These are phyloP conservation scores for Talaromyces sp. DNA, from an alignment of 2,329 filamentous ascomycete genomes.

Conservation along the genomic window DNA sequence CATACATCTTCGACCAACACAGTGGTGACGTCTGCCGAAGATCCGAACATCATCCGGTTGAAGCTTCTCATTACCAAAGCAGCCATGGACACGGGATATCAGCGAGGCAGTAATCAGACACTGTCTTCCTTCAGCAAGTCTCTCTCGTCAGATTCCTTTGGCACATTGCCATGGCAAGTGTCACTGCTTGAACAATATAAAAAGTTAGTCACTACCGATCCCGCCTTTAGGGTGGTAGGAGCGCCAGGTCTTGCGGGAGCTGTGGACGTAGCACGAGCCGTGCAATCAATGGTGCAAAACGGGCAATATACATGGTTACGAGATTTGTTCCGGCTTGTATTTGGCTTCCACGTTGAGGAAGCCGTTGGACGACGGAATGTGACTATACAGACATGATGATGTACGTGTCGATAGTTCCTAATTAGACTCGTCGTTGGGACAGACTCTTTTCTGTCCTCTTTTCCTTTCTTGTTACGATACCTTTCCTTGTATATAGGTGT, in stretches of 20 bases:
- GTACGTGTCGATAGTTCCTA: neutral
- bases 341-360: constrained; percentile 79
- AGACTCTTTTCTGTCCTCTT: neutral
- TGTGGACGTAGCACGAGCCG: constrained; percentile 73
- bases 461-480: neutral
- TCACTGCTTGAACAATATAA: constrained; percentile 75
- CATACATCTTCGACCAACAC: constrained; percentile 46
- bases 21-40: constrained; percentile 54
- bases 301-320: constrained; percentile 74
- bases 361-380: constrained; percentile 63
- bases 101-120: constrained; percentile 54
- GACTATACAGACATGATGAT: constrained; percentile 33
- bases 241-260: constrained; percentile 47
- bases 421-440: neutral
- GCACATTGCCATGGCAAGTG: constrained; percentile 65
- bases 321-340: constrained; percentile 79
- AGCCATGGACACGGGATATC: constrained; percentile 78
- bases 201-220: constrained; percentile 70
- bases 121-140: constrained; percentile 73
- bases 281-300: constrained; percentile 68
- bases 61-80: constrained; percentile 79
- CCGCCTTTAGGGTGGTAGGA: constrained; percentile 54
- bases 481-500: constrained; percentile 12
- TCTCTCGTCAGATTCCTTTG: constrained; percentile 74
- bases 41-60: constrained; percentile 70